A percentile compares a stretch with the other conserved stretches of the same genome.
These are phyloP conservation scores for Rhododendron ferrugineum DNA, from an alignment of 148 eudicot genomes.

Conservation along the genomic window DNA sequence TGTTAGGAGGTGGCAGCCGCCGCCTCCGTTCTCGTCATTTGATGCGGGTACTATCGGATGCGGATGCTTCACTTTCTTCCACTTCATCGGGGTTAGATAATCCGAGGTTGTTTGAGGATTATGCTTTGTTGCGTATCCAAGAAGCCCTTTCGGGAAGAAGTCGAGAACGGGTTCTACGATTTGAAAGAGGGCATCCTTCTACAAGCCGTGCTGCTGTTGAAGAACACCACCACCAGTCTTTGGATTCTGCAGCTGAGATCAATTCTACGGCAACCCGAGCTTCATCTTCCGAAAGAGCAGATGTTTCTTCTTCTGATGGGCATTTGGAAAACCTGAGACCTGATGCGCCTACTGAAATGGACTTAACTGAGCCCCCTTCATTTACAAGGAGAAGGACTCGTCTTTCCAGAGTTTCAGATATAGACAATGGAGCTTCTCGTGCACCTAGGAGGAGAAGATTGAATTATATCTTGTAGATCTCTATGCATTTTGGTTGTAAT, in stretches of 20 bases:
- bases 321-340: not conserved
- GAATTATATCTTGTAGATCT: conserved; percentile 12
- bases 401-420: conserved; percentile 19
- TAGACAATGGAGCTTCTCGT: conserved; percentile 20
- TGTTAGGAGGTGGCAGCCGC: conserved; percentile 3
- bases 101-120: conserved; percentile 37
- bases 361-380: conserved; percentile 13
- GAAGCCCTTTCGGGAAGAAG: conserved; percentile 10
- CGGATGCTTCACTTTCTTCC: conserved; percentile 40
- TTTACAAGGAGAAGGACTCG: conserved; percentile 32
- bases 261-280: conserved; percentile 3
- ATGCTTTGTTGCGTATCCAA: conserved; percentile 22
- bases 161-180: not conserved
- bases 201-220: conserved; percentile 9
- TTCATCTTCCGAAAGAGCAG: conserved; percentile 18
- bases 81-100: conserved; percentile 36
- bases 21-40: conserved; percentile 28
- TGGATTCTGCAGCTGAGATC: conserved; percentile 5
- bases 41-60: conserved; percentile 36
- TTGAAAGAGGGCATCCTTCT: conserved; percentile 5
- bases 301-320: conserved; percentile 13
- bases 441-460: conserved; percentile 40
- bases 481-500: conserved; percentile 3
- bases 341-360: not conserved
- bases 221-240: not conserved